Conservation (phyloP, 331 rosid genomes). For the Rosa hybrid region DNA sequence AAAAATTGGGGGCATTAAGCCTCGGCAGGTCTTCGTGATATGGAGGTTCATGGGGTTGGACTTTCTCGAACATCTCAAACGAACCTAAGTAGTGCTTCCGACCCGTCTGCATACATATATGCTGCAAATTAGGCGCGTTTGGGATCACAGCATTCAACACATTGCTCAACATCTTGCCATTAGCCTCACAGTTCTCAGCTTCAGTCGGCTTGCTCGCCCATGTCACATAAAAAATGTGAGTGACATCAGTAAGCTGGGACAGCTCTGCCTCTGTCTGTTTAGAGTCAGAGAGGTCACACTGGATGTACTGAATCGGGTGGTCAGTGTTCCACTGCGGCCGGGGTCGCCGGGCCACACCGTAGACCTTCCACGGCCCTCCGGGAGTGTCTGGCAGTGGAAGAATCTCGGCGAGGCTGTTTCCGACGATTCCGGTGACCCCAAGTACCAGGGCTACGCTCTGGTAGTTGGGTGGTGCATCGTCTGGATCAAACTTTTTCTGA, state of each 20-base stretch:
- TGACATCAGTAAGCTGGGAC: slow-evolving; percentile 25
- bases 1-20: slow-evolving; percentile 8
- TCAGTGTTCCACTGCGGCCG: slow-evolving; percentile 11
- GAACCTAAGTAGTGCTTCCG: slow-evolving; percentile 26
- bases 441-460: slow-evolving; percentile 25
- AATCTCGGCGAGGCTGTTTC: slow-evolving; percentile 37
- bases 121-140: slow-evolving; percentile 28
- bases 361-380: slow-evolving; percentile 34
- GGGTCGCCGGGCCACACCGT: slow-evolving; percentile 19
- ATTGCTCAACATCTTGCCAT: slow-evolving; percentile 19
- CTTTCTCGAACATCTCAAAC: not conserved
- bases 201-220: slow-evolving; percentile 17
- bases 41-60: slow-evolving; percentile 17
- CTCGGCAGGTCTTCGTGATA: slow-evolving; percentile 22
- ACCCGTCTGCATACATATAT: slow-evolving; percentile 28
- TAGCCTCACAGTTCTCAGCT: slow-evolving; percentile 21
- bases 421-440: slow-evolving; percentile 32
- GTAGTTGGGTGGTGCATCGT: slow-evolving; percentile 3
- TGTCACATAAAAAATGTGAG: slow-evolving; percentile 28
- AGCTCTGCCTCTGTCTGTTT: slow-evolving; percentile 15
- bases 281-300: slow-evolving; percentile 22
- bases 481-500: slow-evolving; percentile 9
- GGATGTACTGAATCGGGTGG: slow-evolving; percentile 20
- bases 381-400: slow-evolving; percentile 33
- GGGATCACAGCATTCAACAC: slow-evolving; percentile 26